Percentiles rank a stretch among this genome's conserved stretches.
Conservation (phyloP, 1,139 yeast genomes). For the Schizosaccharomyces versatilis region DNA sequence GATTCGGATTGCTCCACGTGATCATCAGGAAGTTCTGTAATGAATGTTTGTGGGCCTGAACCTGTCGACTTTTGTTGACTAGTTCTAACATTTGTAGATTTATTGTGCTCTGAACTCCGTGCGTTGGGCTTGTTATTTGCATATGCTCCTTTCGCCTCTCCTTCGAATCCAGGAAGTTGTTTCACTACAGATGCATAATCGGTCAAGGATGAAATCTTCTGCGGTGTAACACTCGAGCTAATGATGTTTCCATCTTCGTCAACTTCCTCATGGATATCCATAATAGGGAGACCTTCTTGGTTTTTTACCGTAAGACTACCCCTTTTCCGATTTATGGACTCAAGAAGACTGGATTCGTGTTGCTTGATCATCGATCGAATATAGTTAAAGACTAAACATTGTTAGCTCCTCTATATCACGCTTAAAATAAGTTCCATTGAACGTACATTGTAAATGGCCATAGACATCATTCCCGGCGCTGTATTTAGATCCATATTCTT, state of each 20-base stretch:
- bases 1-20: too few relatives aligned
- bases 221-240: not conserved
- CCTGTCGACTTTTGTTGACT: too few relatives aligned
- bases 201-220: not conserved
- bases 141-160: too few relatives aligned
- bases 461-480: not conserved
- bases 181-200: not conserved
- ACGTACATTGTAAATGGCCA: not conserved
- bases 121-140: too few relatives aligned
- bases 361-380: not conserved
- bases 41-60: too few relatives aligned
- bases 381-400: not conserved
- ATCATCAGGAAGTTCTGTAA: too few relatives aligned
- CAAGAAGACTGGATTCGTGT: not conserved
- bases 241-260: slow-evolving; percentile 1
- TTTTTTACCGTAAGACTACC: not conserved
- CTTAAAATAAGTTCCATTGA: not conserved
- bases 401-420: not conserved
- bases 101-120: too few relatives aligned
- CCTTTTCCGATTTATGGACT: not conserved
- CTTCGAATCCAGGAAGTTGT: not conserved
- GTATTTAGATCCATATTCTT: not conserved
- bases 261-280: slow-evolving; percentile 3
- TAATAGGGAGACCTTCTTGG: not conserved
- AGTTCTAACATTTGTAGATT: too few relatives aligned